Conservation (phyloP, 805 yeast species). For the Ogataea neopini region DNA sequence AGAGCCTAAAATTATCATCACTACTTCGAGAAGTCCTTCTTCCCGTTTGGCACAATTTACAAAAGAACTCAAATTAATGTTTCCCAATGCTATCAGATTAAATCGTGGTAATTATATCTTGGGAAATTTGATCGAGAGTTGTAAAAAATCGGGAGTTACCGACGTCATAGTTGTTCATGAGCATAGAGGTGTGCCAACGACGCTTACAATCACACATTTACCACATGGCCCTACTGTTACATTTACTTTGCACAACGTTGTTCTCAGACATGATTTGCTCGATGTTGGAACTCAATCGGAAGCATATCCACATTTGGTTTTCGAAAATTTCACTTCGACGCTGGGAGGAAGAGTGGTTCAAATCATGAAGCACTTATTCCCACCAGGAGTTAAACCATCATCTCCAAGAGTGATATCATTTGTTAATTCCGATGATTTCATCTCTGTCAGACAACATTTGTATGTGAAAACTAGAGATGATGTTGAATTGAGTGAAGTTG, state of each 20-base stretch:
- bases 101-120: slow-evolving; percentile 93
- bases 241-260: slow-evolving; percentile 92
- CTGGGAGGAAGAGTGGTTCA: slow-evolving; percentile 82
- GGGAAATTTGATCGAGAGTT: slow-evolving; percentile 80
- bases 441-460: slow-evolving; percentile 92
- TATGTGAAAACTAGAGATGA: slow-evolving; percentile 85
- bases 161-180: slow-evolving; percentile 89
- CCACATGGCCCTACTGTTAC: slow-evolving; percentile 98
- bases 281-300: slow-evolving; percentile 87
- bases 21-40: slow-evolving; percentile 91
- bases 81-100: slow-evolving; percentile 85
- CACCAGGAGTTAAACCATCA: slow-evolving; percentile 94
- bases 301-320: slow-evolving; percentile 89
- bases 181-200: slow-evolving; percentile 97
- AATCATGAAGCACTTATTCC: slow-evolving; percentile 84
- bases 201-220: slow-evolving; percentile 87
- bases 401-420: slow-evolving; percentile 91
- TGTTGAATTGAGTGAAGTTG: slow-evolving; percentile 93
- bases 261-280: slow-evolving; percentile 86
- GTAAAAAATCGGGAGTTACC: slow-evolving; percentile 72
- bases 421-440: slow-evolving; percentile 86
- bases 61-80: slow-evolving; percentile 84
- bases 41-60: slow-evolving; percentile 86
- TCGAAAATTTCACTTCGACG: slow-evolving; percentile 81
- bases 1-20: slow-evolving; percentile 89